Base-by-base conservation (phyloP, 495 filamentous ascomycete genomes). In the Jackrogersella minutella region DNA sequence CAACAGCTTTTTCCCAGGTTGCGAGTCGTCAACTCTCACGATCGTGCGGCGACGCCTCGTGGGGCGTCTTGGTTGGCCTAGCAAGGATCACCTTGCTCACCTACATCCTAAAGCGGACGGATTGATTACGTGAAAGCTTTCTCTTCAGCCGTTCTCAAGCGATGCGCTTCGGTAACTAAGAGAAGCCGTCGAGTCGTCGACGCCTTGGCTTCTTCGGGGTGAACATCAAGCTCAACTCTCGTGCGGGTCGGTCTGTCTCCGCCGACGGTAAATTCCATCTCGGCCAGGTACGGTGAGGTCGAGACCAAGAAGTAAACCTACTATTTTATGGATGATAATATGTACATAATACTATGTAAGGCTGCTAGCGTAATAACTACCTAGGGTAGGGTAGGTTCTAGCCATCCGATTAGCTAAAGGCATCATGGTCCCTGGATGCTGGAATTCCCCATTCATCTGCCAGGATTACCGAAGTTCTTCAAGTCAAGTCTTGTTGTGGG, bases 31-130 rank as follows among this genome's bases (percentile, higher is more conserved):
- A 44, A 24, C 56, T 26, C 14, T 62, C 33, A 44, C 57, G 7
- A 64, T 61, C 57, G 50, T 51, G 60, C 61, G 55, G 54, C 60
- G 36, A 9, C 30, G 16, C 55, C 66, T 64, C 66, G 61, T 69
- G 66, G 66, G 17, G n/a, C 36, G 50, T 54, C 39, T 46, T 46
- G 66, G 60, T 57, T 65, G 1, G 6, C 24, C n/a, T n/a, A 14
- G 21, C 66, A 64, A 52, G 66, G 66, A 40, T 62, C 41, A 11
- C 56, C 61, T 47, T 58, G 44, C 40, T 58, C 59, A 56, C 31
- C 49, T 56, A 26, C 6, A 11, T 55, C 19, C 28, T 28, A 14
- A 63, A 49, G 28, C 11, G 33, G 40, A 22, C 31, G 13, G 41
- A 24, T 30, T 31, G 13, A 24, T 19, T 44, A 24, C 19, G 17